Evolutionary conservation across 495 filamentous ascomycete species (phyloP), one percentile per base, ranked within the genome.

Genomic region (Ascobolus immersus): DNA sequence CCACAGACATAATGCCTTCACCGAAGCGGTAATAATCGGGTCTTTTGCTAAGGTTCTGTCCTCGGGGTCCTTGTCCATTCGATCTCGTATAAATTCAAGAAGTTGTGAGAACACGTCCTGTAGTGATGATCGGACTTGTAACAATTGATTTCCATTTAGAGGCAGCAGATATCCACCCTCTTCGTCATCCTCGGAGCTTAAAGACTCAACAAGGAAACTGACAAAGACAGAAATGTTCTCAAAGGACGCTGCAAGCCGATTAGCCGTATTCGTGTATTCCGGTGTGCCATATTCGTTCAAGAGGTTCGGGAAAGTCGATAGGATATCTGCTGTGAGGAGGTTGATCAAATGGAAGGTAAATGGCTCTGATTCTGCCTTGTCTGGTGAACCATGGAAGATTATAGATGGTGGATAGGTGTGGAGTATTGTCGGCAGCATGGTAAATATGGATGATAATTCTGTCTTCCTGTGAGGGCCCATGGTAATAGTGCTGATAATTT

Each of bases 1-100:
- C 65, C 69, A 74, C 17, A 73, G 52, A 1, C 61, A 57, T 10
- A 74, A 38, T 0, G 63, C 49, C 10, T 59, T 51, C 4, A 69
- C 44, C 0, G 61, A 56, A 1, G 64, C 60, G 11, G 55, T 36
- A 1, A 58, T 42, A 5, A 71, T 40, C 1, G 60, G 56, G 31
- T 73, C 60, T 8, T 57, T 52, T 10, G 49, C 45, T 5, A 59
- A 38, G 4, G 54, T 53, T n/a, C 41, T 44, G 17, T 46, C 42
- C 1, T 61, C 58, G 11, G 59, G 51, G 7, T 58, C 57, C 2
- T 60, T 61, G 40, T 75, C 70, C 60, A 62, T 73, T 12, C 70
- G 52, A 39, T 76, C 71, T 18, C 69, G 61, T 0, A 76, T 53
- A 48, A 64, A 69, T 44, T 74, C 71, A 42, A 69, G 57, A 0